Percentiles rank a stretch among this genome's conserved stretches.
phyloP scores from a whole-genome alignment of 495 filamentous ascomycete species.

The Xylaria bambusicola region DNA sequence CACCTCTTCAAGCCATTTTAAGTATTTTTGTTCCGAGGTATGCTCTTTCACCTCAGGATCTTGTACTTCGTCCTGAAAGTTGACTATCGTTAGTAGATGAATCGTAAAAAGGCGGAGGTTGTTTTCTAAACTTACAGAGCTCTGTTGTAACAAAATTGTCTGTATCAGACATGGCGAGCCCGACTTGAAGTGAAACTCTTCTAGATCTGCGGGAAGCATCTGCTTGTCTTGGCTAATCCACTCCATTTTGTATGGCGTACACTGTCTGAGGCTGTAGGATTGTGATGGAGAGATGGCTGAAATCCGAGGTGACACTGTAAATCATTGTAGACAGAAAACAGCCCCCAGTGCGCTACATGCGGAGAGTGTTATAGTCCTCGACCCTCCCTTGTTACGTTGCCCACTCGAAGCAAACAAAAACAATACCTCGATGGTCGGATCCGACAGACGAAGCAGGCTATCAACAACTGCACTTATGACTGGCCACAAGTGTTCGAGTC shows the following conservation, averaged over 20 bases:
- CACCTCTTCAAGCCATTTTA: not conserved
- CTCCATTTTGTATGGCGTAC: not conserved
- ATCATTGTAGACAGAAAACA: too few species aligned
- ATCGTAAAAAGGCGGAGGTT: not conserved
- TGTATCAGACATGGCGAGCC: constrained; percentile 1
- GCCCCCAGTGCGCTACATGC: not conserved
- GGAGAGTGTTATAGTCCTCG: not conserved
- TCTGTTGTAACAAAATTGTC: not conserved
- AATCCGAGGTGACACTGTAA: not conserved
- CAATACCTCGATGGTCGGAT: not conserved
- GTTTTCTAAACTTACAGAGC: not conserved
- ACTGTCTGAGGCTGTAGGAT: not conserved
- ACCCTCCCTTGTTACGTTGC: not conserved
- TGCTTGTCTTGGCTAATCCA: constrained; percentile 1
- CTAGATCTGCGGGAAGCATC: not conserved
- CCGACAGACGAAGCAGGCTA: not conserved
- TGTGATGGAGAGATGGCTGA: not conserved
- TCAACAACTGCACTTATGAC: not conserved
- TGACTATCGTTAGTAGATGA: not conserved
- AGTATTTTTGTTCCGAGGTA: not conserved
- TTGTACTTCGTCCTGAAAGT: not conserved
- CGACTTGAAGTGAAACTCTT: not conserved
- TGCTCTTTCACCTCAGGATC: not conserved
- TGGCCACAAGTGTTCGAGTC: not conserved
- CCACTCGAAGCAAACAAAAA: not conserved